Percentiles rank a stretch among this genome's conserved stretches.
phyloP scores from a whole-genome alignment of 73 alveolate species.

The Paramecium caudatum region DNA sequence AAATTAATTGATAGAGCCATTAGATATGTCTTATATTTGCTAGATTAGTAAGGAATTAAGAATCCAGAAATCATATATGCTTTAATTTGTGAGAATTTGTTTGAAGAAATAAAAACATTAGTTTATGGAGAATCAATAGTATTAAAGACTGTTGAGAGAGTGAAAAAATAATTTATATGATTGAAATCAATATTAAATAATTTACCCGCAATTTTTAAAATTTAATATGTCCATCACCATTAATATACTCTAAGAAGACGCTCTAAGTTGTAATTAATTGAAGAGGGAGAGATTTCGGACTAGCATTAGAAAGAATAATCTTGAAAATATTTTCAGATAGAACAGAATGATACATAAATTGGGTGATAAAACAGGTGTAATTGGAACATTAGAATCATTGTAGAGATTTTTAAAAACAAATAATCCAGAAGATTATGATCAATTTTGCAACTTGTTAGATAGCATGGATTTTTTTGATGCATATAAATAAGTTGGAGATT shows the following conservation, averaged over 20 bases:
- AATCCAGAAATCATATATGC: slow-evolving; percentile 54
- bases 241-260: not conserved
- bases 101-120: slow-evolving; percentile 65
- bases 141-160: slow-evolving; percentile 50
- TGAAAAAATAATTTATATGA: not conserved
- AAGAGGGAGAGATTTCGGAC: slow-evolving; percentile 16
- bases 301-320: not conserved
- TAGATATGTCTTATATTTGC: slow-evolving; percentile 70
- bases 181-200: slow-evolving; percentile 9
- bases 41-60: slow-evolving; percentile 25
- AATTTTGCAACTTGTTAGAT: slow-evolving; percentile 2
- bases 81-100: slow-evolving; percentile 52
- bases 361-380: not conserved
- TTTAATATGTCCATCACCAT: not conserved
- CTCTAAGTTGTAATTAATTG: not conserved
- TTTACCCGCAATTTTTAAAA: slow-evolving; percentile 24
- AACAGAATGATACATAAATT: not conserved
- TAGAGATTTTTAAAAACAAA: not conserved
- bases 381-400: not conserved
- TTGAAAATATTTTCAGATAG: slow-evolving; percentile 23
- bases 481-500: not conserved
- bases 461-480: slow-evolving; percentile 12
- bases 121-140: slow-evolving; percentile 75
- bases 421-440: not conserved
- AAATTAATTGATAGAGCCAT: slow-evolving; percentile 75